Percentiles rank a stretch among this genome's conserved stretches.
Conservation (phyloP, 352 stramenopile genomes). For the Hyaloperonospora brassicae region DNA sequence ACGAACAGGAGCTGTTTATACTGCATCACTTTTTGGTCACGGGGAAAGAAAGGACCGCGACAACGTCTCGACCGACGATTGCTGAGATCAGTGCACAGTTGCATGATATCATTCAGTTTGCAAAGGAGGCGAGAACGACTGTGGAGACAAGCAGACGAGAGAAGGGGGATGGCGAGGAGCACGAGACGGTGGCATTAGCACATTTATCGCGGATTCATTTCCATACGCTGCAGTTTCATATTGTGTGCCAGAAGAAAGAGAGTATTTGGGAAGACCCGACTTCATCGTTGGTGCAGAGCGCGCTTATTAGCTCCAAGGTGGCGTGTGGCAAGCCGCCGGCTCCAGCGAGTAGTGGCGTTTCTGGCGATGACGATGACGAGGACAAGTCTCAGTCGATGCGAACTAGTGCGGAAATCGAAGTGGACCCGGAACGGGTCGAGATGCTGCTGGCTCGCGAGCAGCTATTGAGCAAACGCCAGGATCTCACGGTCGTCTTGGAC, state of each 20-base stretch:
- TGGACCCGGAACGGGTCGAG: slow-evolving; percentile 65
- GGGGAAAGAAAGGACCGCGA: slow-evolving; percentile 59
- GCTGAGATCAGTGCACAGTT: slow-evolving; percentile 67
- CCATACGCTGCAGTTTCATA: slow-evolving; percentile 83
- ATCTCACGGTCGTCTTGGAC: slow-evolving; percentile 50
- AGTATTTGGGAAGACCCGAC: slow-evolving; percentile 67
- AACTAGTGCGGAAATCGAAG: slow-evolving; percentile 55
- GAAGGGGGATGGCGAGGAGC: slow-evolving; percentile 12
- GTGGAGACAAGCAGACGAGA: slow-evolving; percentile 29
- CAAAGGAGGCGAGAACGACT: slow-evolving; percentile 33
- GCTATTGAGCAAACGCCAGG: slow-evolving; percentile 47
- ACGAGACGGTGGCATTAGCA: slow-evolving; percentile 36
- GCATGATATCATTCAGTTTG: slow-evolving; percentile 59
- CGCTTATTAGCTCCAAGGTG: slow-evolving; percentile 78
- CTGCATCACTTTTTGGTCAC: slow-evolving; percentile 77
- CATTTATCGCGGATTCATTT: slow-evolving; percentile 78
- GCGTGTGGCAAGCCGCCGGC: slow-evolving; percentile 57
- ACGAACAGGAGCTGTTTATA: slow-evolving; percentile 80
- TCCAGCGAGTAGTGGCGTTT: slow-evolving; percentile 5
- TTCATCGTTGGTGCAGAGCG: slow-evolving; percentile 58
- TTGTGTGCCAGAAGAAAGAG: slow-evolving; percentile 62
- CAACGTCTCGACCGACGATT: slow-evolving; percentile 64
- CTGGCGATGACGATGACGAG: slow-evolving; percentile 4
- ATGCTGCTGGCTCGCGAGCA: slow-evolving; percentile 47
- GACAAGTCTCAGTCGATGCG: slow-evolving; percentile 32